Conservation (phyloP, 257 asterid genomes). For the Ocimum tenuiflorum region DNA sequence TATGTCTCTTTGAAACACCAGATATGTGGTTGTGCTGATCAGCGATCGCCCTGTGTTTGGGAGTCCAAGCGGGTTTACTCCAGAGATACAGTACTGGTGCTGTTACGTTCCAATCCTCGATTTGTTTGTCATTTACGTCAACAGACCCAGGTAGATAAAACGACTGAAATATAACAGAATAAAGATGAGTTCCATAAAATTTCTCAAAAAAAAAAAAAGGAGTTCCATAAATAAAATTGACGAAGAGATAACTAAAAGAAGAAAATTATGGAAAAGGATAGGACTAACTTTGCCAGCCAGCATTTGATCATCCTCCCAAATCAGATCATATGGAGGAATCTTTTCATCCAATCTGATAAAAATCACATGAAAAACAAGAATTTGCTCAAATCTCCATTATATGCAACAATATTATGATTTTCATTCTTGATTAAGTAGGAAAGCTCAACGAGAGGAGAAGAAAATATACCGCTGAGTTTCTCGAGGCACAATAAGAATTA, state of each 20-base stretch:
- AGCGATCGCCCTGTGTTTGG: slow-evolving; percentile 61
- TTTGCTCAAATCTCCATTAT: background rate
- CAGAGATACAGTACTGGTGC: slow-evolving; percentile 75
- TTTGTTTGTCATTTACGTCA: slow-evolving; percentile 55
- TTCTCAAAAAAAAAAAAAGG: too few relatives aligned
- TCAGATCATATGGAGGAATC: slow-evolving; percentile 49
- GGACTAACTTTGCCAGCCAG: slow-evolving; percentile 46
- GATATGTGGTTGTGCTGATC: slow-evolving; percentile 47
- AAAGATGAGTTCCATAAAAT: too few relatives aligned
- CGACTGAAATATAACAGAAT: slow-evolving; percentile 42
- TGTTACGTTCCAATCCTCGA: slow-evolving; percentile 69
- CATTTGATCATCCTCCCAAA: slow-evolving; percentile 46
- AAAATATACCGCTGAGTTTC: slow-evolving; percentile 53
- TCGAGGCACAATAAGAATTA: slow-evolving; percentile 73
- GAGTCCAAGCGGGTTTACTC: slow-evolving; percentile 67
- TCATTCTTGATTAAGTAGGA: background rate
- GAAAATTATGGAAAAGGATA: background rate
- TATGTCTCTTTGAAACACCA: slow-evolving; percentile 17
- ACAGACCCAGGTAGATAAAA: slow-evolving; percentile 88
- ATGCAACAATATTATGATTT: background rate
- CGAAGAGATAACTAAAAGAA: background rate
- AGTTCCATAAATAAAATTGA: background rate
- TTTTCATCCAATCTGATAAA: slow-evolving; percentile 55
- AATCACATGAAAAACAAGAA: background rate
- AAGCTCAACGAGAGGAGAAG: background rate